Percentiles rank a stretch among this genome's conserved stretches.
Conservation (phyloP, 306 rosid genomes). For the Glycine soja region DNA sequence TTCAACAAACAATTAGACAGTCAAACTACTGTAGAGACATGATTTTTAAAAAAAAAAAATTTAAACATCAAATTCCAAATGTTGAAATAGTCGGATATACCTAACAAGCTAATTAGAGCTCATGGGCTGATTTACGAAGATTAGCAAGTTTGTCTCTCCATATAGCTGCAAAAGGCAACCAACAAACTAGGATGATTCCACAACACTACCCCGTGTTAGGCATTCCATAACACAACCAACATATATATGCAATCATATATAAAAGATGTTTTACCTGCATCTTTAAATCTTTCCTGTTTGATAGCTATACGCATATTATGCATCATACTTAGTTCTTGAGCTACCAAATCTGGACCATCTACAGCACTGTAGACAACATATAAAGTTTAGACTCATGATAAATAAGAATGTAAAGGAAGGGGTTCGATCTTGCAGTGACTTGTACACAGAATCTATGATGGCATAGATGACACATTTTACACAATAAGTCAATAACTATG, state of each 20-base stretch:
- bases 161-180: slow-evolving; percentile 68
- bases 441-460: slow-evolving; percentile 6
- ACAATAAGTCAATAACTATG: slow-evolving; percentile 39
- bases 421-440: not conserved
- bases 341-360: slow-evolving; percentile 81
- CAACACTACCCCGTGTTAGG: slow-evolving; percentile 22
- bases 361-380: slow-evolving; percentile 63
- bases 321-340: slow-evolving; percentile 81
- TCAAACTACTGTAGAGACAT: slow-evolving; percentile 6
- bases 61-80: slow-evolving; percentile 5
- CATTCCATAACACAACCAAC: slow-evolving; percentile 3
- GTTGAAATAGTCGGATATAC: slow-evolving; percentile 43
- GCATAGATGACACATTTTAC: slow-evolving; percentile 26
- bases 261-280: slow-evolving; percentile 68
- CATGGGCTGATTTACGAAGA: slow-evolving; percentile 71
- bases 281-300: slow-evolving; percentile 81
- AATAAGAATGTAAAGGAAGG: slow-evolving; percentile 21
- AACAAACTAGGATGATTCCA: slow-evolving; percentile 40
- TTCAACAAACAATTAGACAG: slow-evolving; percentile 34
- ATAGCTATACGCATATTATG: slow-evolving; percentile 75
- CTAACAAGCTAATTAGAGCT: slow-evolving; percentile 54
- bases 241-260: slow-evolving; percentile 8
- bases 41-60: not conserved
- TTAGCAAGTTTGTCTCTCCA: slow-evolving; percentile 82
- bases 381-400: slow-evolving; percentile 31